These are phyloP conservation scores for Cladophialophora immunda DNA, from an alignment of 2,329 filamentous ascomycete species.

Conservation along the genomic window DNA sequence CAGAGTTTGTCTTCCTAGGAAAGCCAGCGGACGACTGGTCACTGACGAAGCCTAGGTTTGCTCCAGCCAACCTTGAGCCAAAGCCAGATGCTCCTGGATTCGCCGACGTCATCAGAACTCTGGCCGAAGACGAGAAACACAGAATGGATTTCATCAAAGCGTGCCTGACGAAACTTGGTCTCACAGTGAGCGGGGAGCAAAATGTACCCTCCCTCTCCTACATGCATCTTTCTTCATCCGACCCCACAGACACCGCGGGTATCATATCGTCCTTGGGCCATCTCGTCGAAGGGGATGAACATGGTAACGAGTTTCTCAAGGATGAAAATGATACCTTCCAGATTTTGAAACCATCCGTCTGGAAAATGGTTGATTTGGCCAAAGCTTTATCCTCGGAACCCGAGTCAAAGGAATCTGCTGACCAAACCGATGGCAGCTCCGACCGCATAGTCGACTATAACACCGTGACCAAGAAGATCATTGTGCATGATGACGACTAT, in stretches of 20 bases:
- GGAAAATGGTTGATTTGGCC: conserved; percentile 65
- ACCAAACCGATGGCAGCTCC: conserved; percentile 44
- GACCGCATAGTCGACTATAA: conserved; percentile 78
- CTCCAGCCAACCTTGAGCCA: conserved; percentile 76
- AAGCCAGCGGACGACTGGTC: conserved; percentile 37
- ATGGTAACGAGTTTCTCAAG: conserved; percentile 75
- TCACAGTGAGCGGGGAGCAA: conserved; percentile 77
- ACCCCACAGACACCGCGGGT: conserved; percentile 70
- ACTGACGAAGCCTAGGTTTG: conserved; percentile 69
- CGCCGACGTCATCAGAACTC: conserved; percentile 70
- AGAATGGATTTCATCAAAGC: conserved; percentile 80
- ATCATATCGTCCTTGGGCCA: conserved; percentile 70
- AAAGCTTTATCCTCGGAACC: conserved; percentile 57
- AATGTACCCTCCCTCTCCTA: conserved; percentile 80
- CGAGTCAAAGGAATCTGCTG: conserved; percentile 45
- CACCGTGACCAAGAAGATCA: conserved; percentile 74
- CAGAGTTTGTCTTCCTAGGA: conserved; percentile 70
- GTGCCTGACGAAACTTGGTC: conserved; percentile 79
- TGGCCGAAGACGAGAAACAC: conserved; percentile 73
- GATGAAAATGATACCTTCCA: conserved; percentile 85
- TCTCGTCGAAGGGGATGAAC: conserved; percentile 72
- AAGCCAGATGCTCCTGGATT: conserved; percentile 75
- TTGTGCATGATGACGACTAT: conserved; percentile 73
- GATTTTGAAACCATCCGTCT: conserved; percentile 72
- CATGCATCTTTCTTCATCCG: conserved; percentile 79